These are phyloP conservation scores for Xylariaceae sp. DNA, from an alignment of 2,329 filamentous ascomycete genomes.

Conservation along the genomic window DNA sequence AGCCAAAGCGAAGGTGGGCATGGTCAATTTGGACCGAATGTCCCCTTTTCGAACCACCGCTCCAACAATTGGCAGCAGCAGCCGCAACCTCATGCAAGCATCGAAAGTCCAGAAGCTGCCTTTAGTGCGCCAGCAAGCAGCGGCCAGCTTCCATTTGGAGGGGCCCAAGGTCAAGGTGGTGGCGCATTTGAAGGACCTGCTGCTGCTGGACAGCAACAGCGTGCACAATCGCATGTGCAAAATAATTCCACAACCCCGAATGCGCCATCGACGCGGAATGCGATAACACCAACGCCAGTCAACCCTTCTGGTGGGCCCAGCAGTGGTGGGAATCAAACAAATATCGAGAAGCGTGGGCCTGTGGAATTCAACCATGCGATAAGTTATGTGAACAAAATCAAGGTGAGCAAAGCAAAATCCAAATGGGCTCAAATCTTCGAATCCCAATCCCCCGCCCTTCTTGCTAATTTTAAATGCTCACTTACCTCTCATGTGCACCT, in stretches of 20 bases:
- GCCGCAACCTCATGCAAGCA: slow-evolving; percentile 52
- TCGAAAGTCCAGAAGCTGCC: slow-evolving; percentile 59
- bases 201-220: slow-evolving; percentile 23
- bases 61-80: slow-evolving; percentile 51
- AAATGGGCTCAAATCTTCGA: too few species aligned
- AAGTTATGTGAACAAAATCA: slow-evolving; percentile 99
- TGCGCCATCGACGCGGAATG: slow-evolving; percentile 45
- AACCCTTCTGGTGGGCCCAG: slow-evolving; percentile 56
- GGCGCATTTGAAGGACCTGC: slow-evolving; percentile 27
- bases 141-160: slow-evolving; percentile 43
- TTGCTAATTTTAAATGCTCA: slow-evolving; percentile 5
- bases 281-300: slow-evolving; percentile 56
- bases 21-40: slow-evolving; percentile 31
- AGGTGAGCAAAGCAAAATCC: slow-evolving; percentile 56
- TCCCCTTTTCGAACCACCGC: slow-evolving; percentile 44
- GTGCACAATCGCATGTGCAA: slow-evolving; percentile 27
- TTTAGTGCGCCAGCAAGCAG: slow-evolving; percentile 56
- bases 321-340: slow-evolving; percentile 53
- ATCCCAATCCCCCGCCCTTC: neutral
- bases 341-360: slow-evolving; percentile 81
- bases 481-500: too few species aligned
- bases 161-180: slow-evolving; percentile 29
- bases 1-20: slow-evolving; percentile 41
- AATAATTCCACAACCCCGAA: slow-evolving; percentile 35
- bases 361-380: slow-evolving; percentile 99